These are phyloP conservation scores for Raffaelea albimanens DNA, from an alignment of 2,329 filamentous ascomycete genomes.

Conservation along the genomic window DNA sequence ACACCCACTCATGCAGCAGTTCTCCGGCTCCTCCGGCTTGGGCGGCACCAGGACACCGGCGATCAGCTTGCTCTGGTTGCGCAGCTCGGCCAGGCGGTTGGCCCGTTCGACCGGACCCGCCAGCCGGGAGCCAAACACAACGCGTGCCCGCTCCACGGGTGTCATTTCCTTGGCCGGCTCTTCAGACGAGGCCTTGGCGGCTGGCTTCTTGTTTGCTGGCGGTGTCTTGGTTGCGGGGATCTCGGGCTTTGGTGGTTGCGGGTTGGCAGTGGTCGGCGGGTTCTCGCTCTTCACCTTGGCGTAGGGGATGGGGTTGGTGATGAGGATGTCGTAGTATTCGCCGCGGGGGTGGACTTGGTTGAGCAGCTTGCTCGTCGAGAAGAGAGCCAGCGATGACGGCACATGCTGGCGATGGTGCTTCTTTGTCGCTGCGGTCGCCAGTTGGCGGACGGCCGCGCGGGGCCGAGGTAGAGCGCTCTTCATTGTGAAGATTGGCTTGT, in stretches of 20 bases:
- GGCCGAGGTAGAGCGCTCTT: neutral
- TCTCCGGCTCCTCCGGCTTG: constrained; percentile 80
- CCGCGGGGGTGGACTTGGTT: constrained; percentile 43
- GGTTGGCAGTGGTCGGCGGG: constrained; percentile 27
- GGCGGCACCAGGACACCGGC: constrained; percentile 79
- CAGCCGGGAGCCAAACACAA: constrained; percentile 75
- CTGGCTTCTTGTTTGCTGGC: neutral
- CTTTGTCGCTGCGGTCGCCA: neutral
- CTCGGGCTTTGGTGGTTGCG: constrained; percentile 7
- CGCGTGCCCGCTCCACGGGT: constrained; percentile 44
- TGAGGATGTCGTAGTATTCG: constrained; percentile 49
- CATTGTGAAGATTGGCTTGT: neutral
- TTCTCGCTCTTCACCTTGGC: constrained; percentile 32
- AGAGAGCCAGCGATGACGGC: neutral
- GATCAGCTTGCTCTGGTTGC: constrained; percentile 52
- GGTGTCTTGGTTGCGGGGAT: neutral
- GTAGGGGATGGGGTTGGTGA: constrained; percentile 34
- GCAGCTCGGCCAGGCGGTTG: constrained; percentile 47
- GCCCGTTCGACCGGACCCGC: constrained; percentile 63
- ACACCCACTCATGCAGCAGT: constrained; percentile 98
- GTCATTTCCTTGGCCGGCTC: constrained; percentile 19
- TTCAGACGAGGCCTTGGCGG: constrained; percentile 12
- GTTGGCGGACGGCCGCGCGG: neutral
- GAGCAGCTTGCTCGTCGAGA: neutral
- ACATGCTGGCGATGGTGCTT: neutral